These are phyloP conservation scores for Radiomyces spectabilis DNA, from an alignment of 192 early-diverging fungal genomes.

Conservation along the genomic window DNA sequence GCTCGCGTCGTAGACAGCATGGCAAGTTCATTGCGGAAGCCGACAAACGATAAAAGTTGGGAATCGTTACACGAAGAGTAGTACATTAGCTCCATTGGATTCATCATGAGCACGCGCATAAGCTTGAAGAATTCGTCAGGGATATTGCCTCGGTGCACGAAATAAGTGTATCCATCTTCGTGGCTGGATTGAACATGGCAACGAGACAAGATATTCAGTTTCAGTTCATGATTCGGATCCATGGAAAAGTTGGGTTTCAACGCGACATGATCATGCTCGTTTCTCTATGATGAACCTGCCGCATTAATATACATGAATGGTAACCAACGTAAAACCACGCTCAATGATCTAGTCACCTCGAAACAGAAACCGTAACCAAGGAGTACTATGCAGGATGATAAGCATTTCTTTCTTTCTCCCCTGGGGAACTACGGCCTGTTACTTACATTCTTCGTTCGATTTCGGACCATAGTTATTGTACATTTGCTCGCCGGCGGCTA, in stretches of 20 bases:
- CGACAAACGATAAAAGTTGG: conserved; percentile 27
- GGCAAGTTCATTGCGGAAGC: conserved; percentile 51
- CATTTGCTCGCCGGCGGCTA: conserved; percentile 39
- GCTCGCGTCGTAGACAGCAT: conserved; percentile 39
- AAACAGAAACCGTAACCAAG: conserved; percentile 65
- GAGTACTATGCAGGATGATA: conserved; percentile 29
- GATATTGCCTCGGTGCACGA: conserved; percentile 34
- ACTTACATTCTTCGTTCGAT: conserved; percentile 64
- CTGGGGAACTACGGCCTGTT: neutral
- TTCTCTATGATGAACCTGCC: conserved; percentile 24
- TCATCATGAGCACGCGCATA: conserved; percentile 67
- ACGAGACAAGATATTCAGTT: conserved; percentile 38
- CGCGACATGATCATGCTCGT: conserved; percentile 47
- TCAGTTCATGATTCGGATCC: conserved; percentile 37
- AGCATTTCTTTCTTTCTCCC: neutral
- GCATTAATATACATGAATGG: neutral
- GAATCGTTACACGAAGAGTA: neutral
- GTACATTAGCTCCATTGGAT: conserved; percentile 30
- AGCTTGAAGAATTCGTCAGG: conserved; percentile 39
- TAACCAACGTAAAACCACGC: neutral
- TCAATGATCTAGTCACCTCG: too few relatives aligned
- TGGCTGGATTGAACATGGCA: conserved; percentile 21
- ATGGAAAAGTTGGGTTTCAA: conserved; percentile 53
- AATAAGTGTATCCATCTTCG: conserved; percentile 30
- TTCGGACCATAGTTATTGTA: conserved; percentile 69